These are phyloP conservation scores for Myxozyma neotropica DNA, from an alignment of 805 yeast genomes.

Conservation along the genomic window DNA sequence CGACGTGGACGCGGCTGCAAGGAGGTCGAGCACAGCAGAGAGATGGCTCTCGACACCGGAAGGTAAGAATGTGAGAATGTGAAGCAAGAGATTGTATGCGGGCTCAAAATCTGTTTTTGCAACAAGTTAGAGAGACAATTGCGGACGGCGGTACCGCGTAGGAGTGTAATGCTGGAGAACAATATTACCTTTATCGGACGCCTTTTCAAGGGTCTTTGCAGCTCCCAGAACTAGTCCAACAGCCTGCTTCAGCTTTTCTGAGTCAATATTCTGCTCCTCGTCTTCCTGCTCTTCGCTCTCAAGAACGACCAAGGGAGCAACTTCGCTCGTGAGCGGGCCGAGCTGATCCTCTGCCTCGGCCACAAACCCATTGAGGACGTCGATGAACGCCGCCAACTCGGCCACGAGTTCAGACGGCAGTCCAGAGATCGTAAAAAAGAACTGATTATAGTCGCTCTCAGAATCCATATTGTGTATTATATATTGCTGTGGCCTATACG, in stretches of 20 bases:
- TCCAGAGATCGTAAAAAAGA: constrained; percentile 18
- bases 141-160: too few relatives aligned
- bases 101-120: constrained; percentile 43
- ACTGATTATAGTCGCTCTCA: constrained; percentile 19
- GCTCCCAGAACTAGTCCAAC: constrained; percentile 20
- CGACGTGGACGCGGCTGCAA: constrained; percentile 25
- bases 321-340: constrained; percentile 27
- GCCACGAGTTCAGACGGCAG: constrained; percentile 23
- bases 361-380: constrained; percentile 39
- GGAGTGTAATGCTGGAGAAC: neutral
- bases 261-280: constrained; percentile 7
- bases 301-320: constrained; percentile 13
- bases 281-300: constrained; percentile 18
- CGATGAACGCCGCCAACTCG: constrained; percentile 45
- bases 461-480: neutral
- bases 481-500: neutral
- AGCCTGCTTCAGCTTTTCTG: constrained; percentile 24
- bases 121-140: neutral
- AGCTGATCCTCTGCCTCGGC: constrained; percentile 29
- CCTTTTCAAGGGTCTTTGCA: constrained; percentile 19
- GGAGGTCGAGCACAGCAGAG: constrained; percentile 39
- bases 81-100: constrained; percentile 45
- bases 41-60: constrained; percentile 41
- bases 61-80: constrained; percentile 41
- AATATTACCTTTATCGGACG: constrained; percentile 23